A percentile compares a stretch with the other conserved stretches of the same genome.
These are phyloP conservation scores for Vigna unguiculata DNA, from an alignment of 306 rosid genomes.

Conservation along the genomic window DNA sequence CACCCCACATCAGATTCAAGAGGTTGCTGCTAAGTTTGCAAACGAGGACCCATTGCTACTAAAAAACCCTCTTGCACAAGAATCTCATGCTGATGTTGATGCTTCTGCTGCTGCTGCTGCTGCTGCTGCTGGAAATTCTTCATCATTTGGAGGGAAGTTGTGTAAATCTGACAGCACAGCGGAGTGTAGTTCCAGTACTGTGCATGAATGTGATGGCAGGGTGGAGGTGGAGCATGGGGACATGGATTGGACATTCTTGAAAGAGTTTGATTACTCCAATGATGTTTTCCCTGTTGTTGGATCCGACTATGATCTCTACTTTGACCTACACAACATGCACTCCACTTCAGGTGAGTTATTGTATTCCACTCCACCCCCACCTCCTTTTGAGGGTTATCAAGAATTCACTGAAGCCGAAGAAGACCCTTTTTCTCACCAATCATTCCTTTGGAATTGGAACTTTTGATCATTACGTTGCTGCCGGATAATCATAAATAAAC, in stretches of 20 bases:
- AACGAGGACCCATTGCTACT: slow-evolving; percentile 13
- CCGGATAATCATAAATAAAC: neutral
- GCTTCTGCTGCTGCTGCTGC: neutral
- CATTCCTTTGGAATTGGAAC: slow-evolving; percentile 67
- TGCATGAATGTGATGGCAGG: slow-evolving; percentile 1
- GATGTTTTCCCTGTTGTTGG: neutral
- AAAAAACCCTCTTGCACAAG: neutral
- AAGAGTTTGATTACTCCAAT: slow-evolving; percentile 33
- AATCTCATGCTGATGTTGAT: neutral
- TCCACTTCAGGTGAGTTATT: slow-evolving; percentile 50
- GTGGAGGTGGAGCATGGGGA: slow-evolving; percentile 40
- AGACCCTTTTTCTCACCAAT: slow-evolving; percentile 47
- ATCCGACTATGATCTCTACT: slow-evolving; percentile 23
- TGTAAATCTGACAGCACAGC: neutral
- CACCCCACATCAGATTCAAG: slow-evolving; percentile 58
- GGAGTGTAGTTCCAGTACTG: neutral
- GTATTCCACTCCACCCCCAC: slow-evolving; percentile 26
- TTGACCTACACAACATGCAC: slow-evolving; percentile 51
- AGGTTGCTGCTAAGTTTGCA: slow-evolving; percentile 63
- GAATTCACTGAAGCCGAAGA: neutral
- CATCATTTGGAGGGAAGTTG: neutral
- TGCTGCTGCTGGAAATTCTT: neutral
- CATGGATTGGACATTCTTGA: slow-evolving; percentile 67
- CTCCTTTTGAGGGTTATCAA: slow-evolving; percentile 20
- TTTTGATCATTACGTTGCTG: slow-evolving; percentile 33